Conservation (phyloP, 2,329 filamentous ascomycete genomes). For the Aspergillus flavus region DNA sequence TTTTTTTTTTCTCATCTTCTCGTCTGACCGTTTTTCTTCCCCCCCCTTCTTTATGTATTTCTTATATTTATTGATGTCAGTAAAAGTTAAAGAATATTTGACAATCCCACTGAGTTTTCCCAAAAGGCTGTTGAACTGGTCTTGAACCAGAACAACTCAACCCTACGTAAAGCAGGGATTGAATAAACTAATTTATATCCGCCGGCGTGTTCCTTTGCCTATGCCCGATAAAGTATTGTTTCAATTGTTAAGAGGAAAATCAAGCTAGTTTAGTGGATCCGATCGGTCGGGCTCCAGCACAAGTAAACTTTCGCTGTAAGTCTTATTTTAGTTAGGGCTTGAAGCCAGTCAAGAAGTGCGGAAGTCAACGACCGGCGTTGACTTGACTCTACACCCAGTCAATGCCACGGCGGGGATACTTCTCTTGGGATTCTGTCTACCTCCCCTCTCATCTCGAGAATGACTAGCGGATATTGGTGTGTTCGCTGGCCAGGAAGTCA, state of each 20-base stretch:
- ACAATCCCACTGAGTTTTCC: not conserved
- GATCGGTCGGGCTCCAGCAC: constrained; percentile 25
- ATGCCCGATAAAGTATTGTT: constrained; percentile 2
- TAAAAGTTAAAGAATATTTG: not conserved
- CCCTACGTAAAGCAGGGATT: not conserved
- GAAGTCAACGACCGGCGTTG: not conserved
- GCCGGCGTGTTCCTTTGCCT: not conserved
- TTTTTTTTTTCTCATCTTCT: not conserved
- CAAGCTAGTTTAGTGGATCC: constrained; percentile 27
- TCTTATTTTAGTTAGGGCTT: constrained; percentile 1
- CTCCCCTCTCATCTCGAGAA: not conserved
- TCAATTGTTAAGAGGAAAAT: constrained; percentile 12
- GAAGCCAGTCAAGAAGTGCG: not conserved
- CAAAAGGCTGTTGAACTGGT: not conserved
- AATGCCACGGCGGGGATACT: not conserved
- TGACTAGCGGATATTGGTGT: not conserved
- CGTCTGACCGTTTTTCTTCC: not conserved
- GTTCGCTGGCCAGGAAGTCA: constrained; percentile 12
- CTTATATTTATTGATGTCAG: not conserved
- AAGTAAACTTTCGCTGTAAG: constrained; percentile 16
- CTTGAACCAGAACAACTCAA: not conserved
- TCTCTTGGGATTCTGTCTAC: not conserved
- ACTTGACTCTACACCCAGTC: not conserved
- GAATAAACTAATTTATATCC: constrained; percentile 1
- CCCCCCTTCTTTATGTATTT: not conserved